Evolutionary conservation across 2,329 filamentous ascomycete genomes (phyloP).

Genomic region (Fusarium sp.): DNA sequence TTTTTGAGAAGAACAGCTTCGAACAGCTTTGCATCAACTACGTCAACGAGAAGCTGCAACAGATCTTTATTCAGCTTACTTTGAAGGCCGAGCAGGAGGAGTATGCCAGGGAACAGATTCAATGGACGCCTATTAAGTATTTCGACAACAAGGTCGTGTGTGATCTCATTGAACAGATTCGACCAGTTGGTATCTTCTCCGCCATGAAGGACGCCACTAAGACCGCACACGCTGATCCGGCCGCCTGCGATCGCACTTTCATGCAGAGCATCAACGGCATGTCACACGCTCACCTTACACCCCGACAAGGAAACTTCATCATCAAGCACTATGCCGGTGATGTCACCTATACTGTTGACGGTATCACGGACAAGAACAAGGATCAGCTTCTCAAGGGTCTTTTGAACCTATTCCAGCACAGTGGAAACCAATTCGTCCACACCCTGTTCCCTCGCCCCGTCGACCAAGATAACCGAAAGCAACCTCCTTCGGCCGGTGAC

Average conservation of each 20-base stretch:
- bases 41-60: constrained; percentile 98
- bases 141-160: constrained; percentile 99
- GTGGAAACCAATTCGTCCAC: constrained; percentile 88
- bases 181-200: constrained; percentile 93
- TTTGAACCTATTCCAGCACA: constrained; percentile 86
- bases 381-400: constrained; percentile 96
- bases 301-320: constrained; percentile 95
- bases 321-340: constrained; percentile 99
- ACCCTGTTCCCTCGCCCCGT: constrained; percentile 92
- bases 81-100: constrained; percentile 98
- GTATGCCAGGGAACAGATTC: constrained; percentile 94
- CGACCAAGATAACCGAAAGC: constrained; percentile 94
- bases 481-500: constrained; percentile 94
- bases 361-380: constrained; percentile 99
- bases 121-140: constrained; percentile 99
- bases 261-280: constrained; percentile 94
- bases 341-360: constrained; percentile 92
- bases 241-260: constrained; percentile 95
- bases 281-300: constrained; percentile 91
- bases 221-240: constrained; percentile 96
- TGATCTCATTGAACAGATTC: constrained; percentile 92
- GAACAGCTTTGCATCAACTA: constrained; percentile 99
- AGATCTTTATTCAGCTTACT: constrained; percentile 98
- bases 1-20: constrained; percentile 99
- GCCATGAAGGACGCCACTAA: constrained; percentile 98